Conservation (phyloP, 164 flowering plant species). For the Platanus orientalis region DNA sequence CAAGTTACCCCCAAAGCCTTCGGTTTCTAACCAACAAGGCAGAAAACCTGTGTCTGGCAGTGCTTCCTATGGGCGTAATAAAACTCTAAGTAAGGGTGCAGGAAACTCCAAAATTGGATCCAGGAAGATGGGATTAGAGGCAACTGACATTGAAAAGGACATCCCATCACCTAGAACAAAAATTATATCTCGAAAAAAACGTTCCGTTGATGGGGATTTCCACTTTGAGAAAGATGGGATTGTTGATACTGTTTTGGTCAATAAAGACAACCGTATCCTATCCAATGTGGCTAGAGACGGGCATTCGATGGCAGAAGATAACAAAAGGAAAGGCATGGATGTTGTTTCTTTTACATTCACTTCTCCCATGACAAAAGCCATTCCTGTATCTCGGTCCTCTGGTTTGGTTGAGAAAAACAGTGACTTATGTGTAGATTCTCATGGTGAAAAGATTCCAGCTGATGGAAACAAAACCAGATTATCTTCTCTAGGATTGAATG, state of each 20-base stretch:
- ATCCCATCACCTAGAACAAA: conserved; percentile 27
- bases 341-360: conserved; percentile 94
- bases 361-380: conserved; percentile 57
- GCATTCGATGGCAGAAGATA: conserved; percentile 31
- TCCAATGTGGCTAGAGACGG: conserved; percentile 20
- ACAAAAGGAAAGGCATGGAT: conserved; percentile 61
- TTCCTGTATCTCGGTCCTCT: conserved; percentile 34
- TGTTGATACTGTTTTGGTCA: conserved; percentile 21
- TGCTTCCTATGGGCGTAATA: conserved; percentile 36
- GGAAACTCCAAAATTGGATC: conserved; percentile 41
- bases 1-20: conserved; percentile 43
- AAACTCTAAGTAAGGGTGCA: conserved; percentile 27
- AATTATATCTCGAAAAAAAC: conserved; percentile 56
- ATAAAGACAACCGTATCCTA: conserved; percentile 23
- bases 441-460: conserved; percentile 26
- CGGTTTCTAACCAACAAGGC: conserved; percentile 30
- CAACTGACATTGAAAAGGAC: conserved; percentile 35
- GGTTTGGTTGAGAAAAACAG: conserved; percentile 20
- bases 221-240: conserved; percentile 28
- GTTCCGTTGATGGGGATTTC: conserved; percentile 40
- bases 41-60: conserved; percentile 43
- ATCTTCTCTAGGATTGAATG: conserved; percentile 44
- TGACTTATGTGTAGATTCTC: conserved; percentile 21
- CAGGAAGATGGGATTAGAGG: conserved; percentile 41
- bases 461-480: conserved; percentile 29